Percentiles rank a stretch among this genome's conserved stretches.
These are phyloP conservation scores for Erucastrum elatum DNA, from an alignment of 345 rosid genomes.

Conservation along the genomic window DNA sequence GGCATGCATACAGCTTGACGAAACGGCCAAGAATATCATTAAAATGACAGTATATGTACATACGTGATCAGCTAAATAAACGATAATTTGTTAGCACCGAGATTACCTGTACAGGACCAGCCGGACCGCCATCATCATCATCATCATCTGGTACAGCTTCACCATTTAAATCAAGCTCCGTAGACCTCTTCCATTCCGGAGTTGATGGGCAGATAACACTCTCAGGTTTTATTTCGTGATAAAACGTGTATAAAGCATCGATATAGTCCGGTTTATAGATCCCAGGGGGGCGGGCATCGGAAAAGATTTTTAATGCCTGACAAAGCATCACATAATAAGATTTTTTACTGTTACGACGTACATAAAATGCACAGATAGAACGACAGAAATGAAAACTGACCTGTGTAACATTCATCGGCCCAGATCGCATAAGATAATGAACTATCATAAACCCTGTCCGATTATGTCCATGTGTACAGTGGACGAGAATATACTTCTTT, in stretches of 20 bases:
- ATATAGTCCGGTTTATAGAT: conserved; percentile 92
- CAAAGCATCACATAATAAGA: conserved; percentile 22
- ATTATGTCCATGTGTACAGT: conserved; percentile 98
- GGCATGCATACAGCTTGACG: background rate
- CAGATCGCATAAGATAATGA: conserved; percentile 89
- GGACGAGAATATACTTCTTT: conserved; percentile 88
- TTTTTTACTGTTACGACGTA: background rate
- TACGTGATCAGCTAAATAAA: conserved; percentile 3
- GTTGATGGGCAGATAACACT: conserved; percentile 69
- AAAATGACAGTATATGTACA: background rate
- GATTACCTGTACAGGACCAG: conserved; percentile 38
- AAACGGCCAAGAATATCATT: background rate
- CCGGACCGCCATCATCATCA: conserved; percentile 41
- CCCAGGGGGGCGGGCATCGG: conserved; percentile 96
- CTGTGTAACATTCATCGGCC: conserved; percentile 76
- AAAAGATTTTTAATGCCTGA: conserved; percentile 80
- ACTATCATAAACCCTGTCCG: conserved; percentile 98
- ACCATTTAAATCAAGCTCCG: conserved; percentile 95
- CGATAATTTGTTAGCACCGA: background rate
- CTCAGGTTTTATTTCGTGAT: conserved; percentile 90
- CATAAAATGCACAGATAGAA: conserved; percentile 14
- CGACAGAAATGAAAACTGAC: conserved; percentile 40
- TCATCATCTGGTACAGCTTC: conserved; percentile 63
- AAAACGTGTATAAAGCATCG: conserved; percentile 75
- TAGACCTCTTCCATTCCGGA: conserved; percentile 97